These are phyloP conservation scores for Geotrichum reessii DNA, from an alignment of 1,139 yeast species.

Conservation along the genomic window DNA sequence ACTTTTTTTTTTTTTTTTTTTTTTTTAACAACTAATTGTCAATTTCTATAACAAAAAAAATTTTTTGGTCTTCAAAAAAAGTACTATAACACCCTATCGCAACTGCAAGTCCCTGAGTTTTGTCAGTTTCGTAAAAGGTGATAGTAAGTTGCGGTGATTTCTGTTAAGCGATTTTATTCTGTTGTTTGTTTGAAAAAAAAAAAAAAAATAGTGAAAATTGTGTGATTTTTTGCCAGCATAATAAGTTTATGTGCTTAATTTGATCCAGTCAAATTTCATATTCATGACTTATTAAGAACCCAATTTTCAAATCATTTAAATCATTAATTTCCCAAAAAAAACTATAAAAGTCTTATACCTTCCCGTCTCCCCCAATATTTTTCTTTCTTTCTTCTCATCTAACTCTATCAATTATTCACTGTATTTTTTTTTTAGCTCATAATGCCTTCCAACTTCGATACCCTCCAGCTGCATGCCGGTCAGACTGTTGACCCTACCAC, in stretches of 20 bases:
- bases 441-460: conserved; percentile 60
- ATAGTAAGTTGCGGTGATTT: neutral
- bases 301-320: neutral
- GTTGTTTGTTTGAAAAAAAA: neutral
- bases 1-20: too few species aligned
- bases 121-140: neutral
- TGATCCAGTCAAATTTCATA: neutral
- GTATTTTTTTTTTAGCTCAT: neutral
- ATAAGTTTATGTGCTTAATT: neutral
- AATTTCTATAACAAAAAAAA: too few species aligned
- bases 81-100: neutral
- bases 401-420: neutral
- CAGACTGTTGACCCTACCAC: conserved; percentile 53
- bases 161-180: neutral
- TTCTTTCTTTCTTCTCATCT: neutral
- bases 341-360: conserved; percentile 1
- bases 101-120: neutral
- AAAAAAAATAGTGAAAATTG: neutral
- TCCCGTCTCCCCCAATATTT: neutral
- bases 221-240: neutral
- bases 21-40: too few species aligned
- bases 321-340: neutral
- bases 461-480: conserved; percentile 93
- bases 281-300: neutral
- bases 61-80: too few species aligned